phyloP scores from a whole-genome alignment of 495 filamentous ascomycete species.

The Penicillium goetzii region DNA sequence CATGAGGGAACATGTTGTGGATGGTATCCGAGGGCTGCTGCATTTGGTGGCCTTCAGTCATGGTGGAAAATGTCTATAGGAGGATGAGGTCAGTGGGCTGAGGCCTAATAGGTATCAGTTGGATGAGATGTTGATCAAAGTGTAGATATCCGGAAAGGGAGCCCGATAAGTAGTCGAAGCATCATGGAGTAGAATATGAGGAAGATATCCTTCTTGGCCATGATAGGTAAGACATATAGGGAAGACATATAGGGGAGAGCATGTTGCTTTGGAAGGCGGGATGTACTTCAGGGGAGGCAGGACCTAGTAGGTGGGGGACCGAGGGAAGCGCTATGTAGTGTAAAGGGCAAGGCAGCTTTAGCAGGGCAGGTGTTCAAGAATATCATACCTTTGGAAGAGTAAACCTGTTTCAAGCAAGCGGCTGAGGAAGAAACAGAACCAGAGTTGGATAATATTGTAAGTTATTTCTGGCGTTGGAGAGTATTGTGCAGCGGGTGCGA shows the following conservation, averaged over 20 bases:
- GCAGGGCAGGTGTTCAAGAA: neutral
- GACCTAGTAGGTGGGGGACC: neutral
- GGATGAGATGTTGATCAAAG: neutral
- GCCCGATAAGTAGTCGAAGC: too few species aligned
- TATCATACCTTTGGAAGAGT: constrained; percentile 15
- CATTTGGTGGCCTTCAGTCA: constrained; percentile 30
- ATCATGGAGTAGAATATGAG: neutral
- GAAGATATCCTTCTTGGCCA: neutral
- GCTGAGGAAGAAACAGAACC: constrained; percentile 6
- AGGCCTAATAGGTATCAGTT: neutral
- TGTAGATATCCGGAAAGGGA: neutral
- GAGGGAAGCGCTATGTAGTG: neutral
- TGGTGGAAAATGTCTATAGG: constrained; percentile 25
- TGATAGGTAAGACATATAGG: neutral
- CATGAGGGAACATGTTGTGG: constrained; percentile 28
- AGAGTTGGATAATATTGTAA: constrained; percentile 14
- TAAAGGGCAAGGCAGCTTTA: neutral
- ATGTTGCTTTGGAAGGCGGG: neutral
- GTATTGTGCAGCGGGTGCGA: neutral
- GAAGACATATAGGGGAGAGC: neutral
- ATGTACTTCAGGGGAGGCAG: neutral
- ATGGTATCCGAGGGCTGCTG: constrained; percentile 26
- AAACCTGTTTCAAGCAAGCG: constrained; percentile 10
- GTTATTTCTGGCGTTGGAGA: constrained; percentile 1
- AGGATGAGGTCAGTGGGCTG: constrained; percentile 1